Percentiles rank a stretch among this genome's conserved stretches.
phyloP scores from a whole-genome alignment of 2,329 filamentous ascomycete species.

The Aspergillus flavus region DNA sequence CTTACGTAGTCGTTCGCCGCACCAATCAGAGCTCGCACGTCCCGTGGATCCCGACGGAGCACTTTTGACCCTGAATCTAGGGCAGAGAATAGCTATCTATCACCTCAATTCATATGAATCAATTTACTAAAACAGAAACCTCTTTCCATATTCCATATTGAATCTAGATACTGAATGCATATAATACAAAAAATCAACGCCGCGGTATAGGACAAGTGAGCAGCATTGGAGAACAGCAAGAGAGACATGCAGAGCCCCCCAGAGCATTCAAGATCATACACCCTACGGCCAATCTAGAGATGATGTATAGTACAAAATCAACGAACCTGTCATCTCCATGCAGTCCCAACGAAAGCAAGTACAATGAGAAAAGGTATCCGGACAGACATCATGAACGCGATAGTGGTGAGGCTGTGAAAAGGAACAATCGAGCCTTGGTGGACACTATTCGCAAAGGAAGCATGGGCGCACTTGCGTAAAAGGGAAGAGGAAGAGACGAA shows the following conservation, averaged over 20 bases:
- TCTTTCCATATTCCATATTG: not conserved
- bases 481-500: conserved; percentile 5
- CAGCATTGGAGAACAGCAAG: conserved; percentile 8
- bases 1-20: not conserved
- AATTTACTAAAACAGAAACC: not conserved
- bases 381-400: not conserved
- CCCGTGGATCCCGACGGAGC: not conserved
- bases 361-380: conserved; percentile 5
- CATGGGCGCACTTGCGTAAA: conserved; percentile 5
- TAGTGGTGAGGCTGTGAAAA: not conserved
- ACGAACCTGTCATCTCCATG: conserved; percentile 6
- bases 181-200: conserved; percentile 26
- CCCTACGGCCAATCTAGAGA: conserved; percentile 11
- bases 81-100: no score
- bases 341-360: conserved; percentile 4
- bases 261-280: conserved; percentile 8
- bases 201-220: conserved; percentile 12
- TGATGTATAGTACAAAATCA: conserved; percentile 24
- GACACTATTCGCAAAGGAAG: not conserved
- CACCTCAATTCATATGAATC: no score
- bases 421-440: not conserved
- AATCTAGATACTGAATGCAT: conserved; percentile 14
- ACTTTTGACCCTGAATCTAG: not conserved
- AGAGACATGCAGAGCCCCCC: not conserved
- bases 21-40: not conserved